Evolutionary conservation across 2,329 filamentous ascomycete genomes (phyloP).

Genomic region (Colletotrichum caudatum): DNA sequence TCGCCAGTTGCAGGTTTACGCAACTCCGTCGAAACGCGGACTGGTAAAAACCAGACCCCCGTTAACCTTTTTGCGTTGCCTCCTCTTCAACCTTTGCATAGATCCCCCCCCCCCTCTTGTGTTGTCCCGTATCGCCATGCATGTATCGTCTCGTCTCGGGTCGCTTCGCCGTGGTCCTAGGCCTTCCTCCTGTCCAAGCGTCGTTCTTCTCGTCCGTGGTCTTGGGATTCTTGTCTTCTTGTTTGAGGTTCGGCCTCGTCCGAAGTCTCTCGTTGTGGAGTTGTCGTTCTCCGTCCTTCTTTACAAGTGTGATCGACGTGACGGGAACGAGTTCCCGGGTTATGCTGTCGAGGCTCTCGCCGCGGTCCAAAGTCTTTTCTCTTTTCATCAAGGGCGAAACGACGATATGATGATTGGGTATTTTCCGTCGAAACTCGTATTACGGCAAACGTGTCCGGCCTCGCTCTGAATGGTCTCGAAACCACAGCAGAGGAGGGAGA

Average conservation of each 20-base stretch:
- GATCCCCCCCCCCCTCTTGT: too few species aligned
- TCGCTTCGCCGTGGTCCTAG: not conserved
- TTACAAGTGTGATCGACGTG: not conserved
- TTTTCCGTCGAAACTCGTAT: too few species aligned
- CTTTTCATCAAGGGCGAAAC: not conserved
- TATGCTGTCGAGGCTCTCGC: not conserved
- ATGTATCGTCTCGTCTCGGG: not conserved
- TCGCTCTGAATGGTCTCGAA: not conserved
- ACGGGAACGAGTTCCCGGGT: too few species aligned
- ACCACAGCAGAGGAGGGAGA: not conserved
- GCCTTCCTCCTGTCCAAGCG: not conserved
- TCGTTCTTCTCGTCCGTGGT: not conserved
- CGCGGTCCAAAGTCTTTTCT: too few species aligned
- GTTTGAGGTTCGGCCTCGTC: not conserved
- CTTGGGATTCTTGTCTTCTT: too few species aligned
- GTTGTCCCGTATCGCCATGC: too few species aligned
- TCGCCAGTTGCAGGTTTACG: too few species aligned
- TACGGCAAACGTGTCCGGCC: not conserved
- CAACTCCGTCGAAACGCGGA: too few species aligned
- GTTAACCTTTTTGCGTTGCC: too few species aligned
- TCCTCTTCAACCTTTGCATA: not conserved
- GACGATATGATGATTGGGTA: not conserved
- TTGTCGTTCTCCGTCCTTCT: too few species aligned
- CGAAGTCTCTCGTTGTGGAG: too few species aligned
- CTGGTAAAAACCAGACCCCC: too few species aligned